A percentile compares a stretch with the other conserved stretches of the same genome.
phyloP scores from a whole-genome alignment of 768 basidiomycete genomes.

The Cytidiella melzeri region DNA sequence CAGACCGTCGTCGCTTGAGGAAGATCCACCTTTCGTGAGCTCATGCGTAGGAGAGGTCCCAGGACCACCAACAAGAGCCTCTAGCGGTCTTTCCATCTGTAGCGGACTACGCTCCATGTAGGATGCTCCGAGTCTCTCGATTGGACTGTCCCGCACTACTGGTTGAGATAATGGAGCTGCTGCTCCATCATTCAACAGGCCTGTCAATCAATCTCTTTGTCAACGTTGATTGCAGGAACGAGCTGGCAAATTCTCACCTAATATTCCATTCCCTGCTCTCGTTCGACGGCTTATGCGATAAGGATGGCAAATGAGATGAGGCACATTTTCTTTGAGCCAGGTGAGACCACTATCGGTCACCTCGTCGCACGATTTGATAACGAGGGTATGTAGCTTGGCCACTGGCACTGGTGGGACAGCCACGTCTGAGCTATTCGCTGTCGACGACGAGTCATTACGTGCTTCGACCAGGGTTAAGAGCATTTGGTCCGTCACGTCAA shows the following conservation, averaged over 20 bases:
- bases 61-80: slow-evolving; percentile 24
- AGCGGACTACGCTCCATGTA: slow-evolving; percentile 45
- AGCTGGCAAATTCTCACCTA: too few species aligned
- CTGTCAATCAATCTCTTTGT: slow-evolving; percentile 71
- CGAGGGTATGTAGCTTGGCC: too few species aligned
- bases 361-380: too few species aligned
- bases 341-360: too few species aligned
- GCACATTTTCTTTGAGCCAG: too few species aligned
- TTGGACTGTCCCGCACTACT: slow-evolving; percentile 61
- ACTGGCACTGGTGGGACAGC: too few species aligned
- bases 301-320: too few species aligned
- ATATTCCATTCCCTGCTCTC: too few species aligned
- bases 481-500: not conserved
- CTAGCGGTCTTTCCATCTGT: slow-evolving; percentile 24
- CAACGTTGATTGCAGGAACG: slow-evolving; percentile 24
- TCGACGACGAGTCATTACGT: too few species aligned
- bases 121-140: slow-evolving; percentile 69
- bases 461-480: not conserved
- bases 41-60: slow-evolving; percentile 20
- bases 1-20: slow-evolving; percentile 52
- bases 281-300: too few species aligned
- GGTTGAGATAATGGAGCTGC: slow-evolving; percentile 27
- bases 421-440: too few species aligned
- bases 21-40: slow-evolving; percentile 29
- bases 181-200: slow-evolving; percentile 41